Evolutionary conservation across 768 basidiomycete genomes (phyloP), one percentile per base, ranked within the genome.

Genomic region (Amanita polypyramis): DNA sequence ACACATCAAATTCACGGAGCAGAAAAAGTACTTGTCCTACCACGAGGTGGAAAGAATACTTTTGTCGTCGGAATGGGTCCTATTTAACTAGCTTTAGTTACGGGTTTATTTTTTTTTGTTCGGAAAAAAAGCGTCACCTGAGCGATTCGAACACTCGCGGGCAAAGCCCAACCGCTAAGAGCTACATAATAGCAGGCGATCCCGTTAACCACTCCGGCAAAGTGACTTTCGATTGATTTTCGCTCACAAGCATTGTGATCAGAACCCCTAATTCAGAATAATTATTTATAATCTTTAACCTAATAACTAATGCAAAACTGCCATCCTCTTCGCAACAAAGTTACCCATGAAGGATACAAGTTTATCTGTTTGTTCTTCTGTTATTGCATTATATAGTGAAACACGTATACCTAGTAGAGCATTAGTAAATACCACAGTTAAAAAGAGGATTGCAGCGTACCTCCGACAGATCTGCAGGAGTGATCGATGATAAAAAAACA

Each of bases 301-400:
- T n/a, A n/a, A n/a, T n/a, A n/a, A n/a, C n/a, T n/a, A n/a, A n/a
- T n/a, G n/a, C n/a, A n/a, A n/a, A n/a, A n/a, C n/a, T n/a, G n/a
- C n/a, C n/a, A n/a, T n/a, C n/a, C n/a, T n/a, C n/a, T n/a, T n/a
- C n/a, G n/a, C 25, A 52, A 74, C 56, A 53, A 82, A 85, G 34
- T 76, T 72, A 32, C 67, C 65, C 58, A 84, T 80, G 53, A 82
- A 85, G 0, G 63, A 68, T 33, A 83, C 67, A 17, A 85, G 60
- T 38, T 60, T 65, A 46, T 86, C 78, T 1, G 82, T 80, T 51
- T 85, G 74, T 49, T 84, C 79, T 55, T 88, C 80, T 2, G 82
- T 80, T 36, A 95, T 70, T 25, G 91, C 91, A 54, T 96, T 96
- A 65, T 96, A 96, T 8, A 95, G 67, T 15, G 90, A 93, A 4